phyloP scores from a whole-genome alignment of 148 eudicot genomes.

The Persicaria tinctoria region DNA sequence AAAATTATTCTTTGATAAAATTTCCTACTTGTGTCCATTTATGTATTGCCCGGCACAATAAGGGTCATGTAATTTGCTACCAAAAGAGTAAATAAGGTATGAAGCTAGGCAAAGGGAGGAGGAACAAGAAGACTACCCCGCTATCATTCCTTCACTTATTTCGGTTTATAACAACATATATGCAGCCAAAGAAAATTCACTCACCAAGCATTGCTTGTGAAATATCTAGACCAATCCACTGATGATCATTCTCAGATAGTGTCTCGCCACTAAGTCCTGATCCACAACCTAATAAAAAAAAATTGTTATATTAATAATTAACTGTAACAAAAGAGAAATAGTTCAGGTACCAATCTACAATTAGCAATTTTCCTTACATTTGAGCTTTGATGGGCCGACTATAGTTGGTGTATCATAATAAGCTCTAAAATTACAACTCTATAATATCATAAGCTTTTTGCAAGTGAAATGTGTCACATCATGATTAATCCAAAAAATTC shows the following conservation, averaged over 20 bases:
- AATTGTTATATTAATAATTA: background rate
- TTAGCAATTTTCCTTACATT: no score
- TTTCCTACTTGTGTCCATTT: background rate
- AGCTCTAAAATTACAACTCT: no score
- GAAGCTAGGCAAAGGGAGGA: no score
- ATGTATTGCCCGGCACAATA: background rate
- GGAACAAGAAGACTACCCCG: no score
- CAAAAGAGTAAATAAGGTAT: no score
- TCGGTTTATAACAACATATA: background rate
- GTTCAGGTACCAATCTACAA: no score
- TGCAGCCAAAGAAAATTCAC: constrained; percentile 15
- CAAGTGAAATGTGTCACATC: background rate
- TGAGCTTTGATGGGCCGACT: no score
- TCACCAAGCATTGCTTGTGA: constrained; percentile 84
- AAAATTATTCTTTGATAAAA: background rate
- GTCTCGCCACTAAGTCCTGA: constrained; percentile 99
- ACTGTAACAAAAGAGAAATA: no score
- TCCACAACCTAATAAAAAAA: constrained; percentile 62
- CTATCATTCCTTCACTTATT: background rate
- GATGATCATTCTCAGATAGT: constrained; percentile 76
- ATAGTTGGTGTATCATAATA: no score
- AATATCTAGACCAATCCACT: constrained; percentile 95
- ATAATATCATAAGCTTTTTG: no score
- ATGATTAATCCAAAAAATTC: background rate
- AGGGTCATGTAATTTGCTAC: no score